Base-by-base conservation (phyloP, 2,329 filamentous ascomycete species). In the Microcera coccophila region DNA sequence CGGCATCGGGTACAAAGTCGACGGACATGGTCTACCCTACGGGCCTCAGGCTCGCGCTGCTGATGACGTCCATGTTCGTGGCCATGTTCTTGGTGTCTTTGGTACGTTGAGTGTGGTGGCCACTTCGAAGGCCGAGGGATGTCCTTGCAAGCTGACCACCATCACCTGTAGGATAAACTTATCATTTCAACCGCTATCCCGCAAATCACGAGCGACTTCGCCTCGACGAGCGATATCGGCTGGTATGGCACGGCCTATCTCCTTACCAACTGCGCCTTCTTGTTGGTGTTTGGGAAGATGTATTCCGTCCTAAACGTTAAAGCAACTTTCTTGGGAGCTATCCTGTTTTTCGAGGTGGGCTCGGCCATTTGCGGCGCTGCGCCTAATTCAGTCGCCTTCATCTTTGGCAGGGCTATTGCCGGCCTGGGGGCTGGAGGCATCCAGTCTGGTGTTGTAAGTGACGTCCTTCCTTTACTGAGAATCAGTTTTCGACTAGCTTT, bases 361-460 rank as follows among this genome's bases (percentile, higher is more conserved):
- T 61, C 57, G 9, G 47, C 59, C 19, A 43, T 64, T 18, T 64
- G 61, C 39, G 62, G 55, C 10, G 48, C 34, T 9, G 40, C 40
- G 15, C 42, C 33, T 4, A 71, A 53, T 44, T 75, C 73, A 8
- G 57, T 64, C 12, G 62, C 66, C 28, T 71, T 78, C 49, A 77
- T 78, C 45, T 49, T 71, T 18, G 74, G 74, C 18, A 70, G 74
- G 28, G 72, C 73, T 36, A 64, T 78, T 33, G 73, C 74, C 18
- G 74, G 74, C 10, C 41, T 73, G 5, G 73, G 73, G 1, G 69
- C 69, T 4, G 72, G 72, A 5, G 73, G 73, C 43, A 75, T 77
- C 52, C 76, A 76, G 53, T 70, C 72, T 0, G 74, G 74, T 17
- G 69, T 32, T 24, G 24, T 42, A 22, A 32, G 38, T 39, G 33